Evolutionary conservation across 176 grass and related monocot genomes (phyloP).

Genomic region (Pharus latifolius): DNA sequence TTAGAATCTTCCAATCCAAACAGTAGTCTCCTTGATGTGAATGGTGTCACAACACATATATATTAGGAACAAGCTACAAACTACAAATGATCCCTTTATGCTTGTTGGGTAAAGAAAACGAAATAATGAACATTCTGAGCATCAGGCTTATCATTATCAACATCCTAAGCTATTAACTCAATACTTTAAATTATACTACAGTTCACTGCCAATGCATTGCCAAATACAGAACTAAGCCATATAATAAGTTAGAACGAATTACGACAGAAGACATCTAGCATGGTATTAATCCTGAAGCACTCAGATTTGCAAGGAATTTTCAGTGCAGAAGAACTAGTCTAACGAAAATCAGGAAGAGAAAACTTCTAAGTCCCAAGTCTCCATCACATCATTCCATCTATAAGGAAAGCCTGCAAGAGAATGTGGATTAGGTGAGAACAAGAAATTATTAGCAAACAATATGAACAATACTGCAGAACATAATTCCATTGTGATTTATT

Average conservation of each 20-base stretch:
- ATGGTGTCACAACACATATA: neutral
- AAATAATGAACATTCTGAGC: slow-evolving; percentile 20
- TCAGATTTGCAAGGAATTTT: slow-evolving; percentile 6
- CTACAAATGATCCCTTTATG: slow-evolving; percentile 10
- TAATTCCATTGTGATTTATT: neutral
- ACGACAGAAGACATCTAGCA: slow-evolving; percentile 16
- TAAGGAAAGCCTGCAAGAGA: slow-evolving; percentile 23
- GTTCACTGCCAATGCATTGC: slow-evolving; percentile 12
- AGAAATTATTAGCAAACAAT: neutral
- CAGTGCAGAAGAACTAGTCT: neutral
- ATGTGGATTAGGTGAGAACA: neutral
- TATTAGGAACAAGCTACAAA: slow-evolving; percentile 16
- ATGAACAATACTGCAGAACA: slow-evolving; percentile 9
- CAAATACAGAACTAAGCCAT: slow-evolving; percentile 24
- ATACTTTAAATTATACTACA: slow-evolving; percentile 21
- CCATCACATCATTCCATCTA: neutral
- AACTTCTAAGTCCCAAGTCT: slow-evolving; percentile 9
- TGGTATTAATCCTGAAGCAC: slow-evolving; percentile 12
- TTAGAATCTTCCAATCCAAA: too few relatives aligned
- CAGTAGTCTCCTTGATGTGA: neutral
- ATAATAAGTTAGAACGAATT: slow-evolving; percentile 25
- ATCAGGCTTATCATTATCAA: slow-evolving; percentile 17
- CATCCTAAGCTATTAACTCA: slow-evolving; percentile 26
- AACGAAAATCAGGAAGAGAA: neutral
- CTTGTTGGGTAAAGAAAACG: slow-evolving; percentile 4